A percentile compares a stretch with the other conserved stretches of the same genome.
Conservation (phyloP, 2,329 filamentous ascomycete genomes). For the Acrocalymma vagum region DNA sequence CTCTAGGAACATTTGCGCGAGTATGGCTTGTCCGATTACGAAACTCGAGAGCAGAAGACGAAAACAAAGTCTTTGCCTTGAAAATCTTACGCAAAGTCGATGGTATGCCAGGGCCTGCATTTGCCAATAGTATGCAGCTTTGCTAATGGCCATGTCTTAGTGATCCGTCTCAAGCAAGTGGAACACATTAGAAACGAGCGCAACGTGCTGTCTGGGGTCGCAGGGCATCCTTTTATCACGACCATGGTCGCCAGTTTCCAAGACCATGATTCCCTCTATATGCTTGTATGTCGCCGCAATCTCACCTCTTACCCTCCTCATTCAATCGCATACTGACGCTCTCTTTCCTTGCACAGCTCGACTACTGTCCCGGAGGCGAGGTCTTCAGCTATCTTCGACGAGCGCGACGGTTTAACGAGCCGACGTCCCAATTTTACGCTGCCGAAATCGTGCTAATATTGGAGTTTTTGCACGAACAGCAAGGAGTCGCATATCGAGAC, state of each 20-base stretch:
- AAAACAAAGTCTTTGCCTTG: slow-evolving; percentile 76
- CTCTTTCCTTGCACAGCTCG: slow-evolving; percentile 66
- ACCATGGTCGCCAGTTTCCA: slow-evolving; percentile 81
- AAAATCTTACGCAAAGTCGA: slow-evolving; percentile 76
- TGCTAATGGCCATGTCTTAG: slow-evolving; percentile 49
- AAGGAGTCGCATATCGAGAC: slow-evolving; percentile 83
- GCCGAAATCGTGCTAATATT: slow-evolving; percentile 85
- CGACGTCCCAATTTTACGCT: slow-evolving; percentile 81
- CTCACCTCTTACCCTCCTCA: neutral
- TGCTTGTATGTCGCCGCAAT: slow-evolving; percentile 65
- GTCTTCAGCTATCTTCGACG: slow-evolving; percentile 84
- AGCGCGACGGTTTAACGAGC: slow-evolving; percentile 80
- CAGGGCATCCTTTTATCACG: slow-evolving; percentile 85
- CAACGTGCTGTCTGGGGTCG: slow-evolving; percentile 77
- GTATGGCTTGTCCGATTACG: slow-evolving; percentile 79
- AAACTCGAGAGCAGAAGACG: slow-evolving; percentile 60
- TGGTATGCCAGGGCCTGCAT: slow-evolving; percentile 49
- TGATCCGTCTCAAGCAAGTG: slow-evolving; percentile 85
- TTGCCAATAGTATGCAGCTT: slow-evolving; percentile 7
- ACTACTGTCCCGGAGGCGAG: slow-evolving; percentile 85
- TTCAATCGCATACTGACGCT: slow-evolving; percentile 23
- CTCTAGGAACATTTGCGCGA: slow-evolving; percentile 82
- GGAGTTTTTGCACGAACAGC: slow-evolving; percentile 80
- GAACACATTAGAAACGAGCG: slow-evolving; percentile 88
- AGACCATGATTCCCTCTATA: slow-evolving; percentile 80